Evolutionary conservation across 108 stramenopile genomes (phyloP).

Genomic region (Pseudonitzschia delicatissima): DNA sequence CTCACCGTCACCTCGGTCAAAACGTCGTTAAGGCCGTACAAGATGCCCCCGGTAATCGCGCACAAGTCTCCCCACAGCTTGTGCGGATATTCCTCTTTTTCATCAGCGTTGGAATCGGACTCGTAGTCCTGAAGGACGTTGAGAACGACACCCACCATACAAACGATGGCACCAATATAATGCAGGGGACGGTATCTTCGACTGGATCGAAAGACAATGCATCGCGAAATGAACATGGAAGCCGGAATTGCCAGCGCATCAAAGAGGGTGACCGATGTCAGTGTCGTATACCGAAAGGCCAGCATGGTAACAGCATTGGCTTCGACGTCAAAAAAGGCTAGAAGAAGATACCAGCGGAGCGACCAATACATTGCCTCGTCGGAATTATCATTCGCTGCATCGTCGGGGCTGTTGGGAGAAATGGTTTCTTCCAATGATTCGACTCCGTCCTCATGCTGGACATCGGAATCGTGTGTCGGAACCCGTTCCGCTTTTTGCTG

Average conservation of each 20-base stretch:
- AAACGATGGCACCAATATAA: conserved; percentile 71
- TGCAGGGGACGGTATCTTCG: conserved; percentile 65
- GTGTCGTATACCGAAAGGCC: conserved; percentile 90
- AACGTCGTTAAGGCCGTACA: conserved; percentile 88
- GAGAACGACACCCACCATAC: conserved; percentile 76
- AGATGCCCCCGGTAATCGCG: conserved; percentile 79
- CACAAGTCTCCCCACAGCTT: conserved; percentile 82
- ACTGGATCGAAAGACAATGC: conserved; percentile 51
- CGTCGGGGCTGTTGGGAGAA: not conserved
- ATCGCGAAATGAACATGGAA: conserved; percentile 82
- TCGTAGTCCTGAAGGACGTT: conserved; percentile 83
- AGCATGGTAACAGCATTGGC: conserved; percentile 88
- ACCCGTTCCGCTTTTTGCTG: not conserved
- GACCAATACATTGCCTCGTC: conserved; percentile 32
- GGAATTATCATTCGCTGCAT: not conserved
- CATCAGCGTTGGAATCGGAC: conserved; percentile 30
- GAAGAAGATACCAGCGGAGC: conserved; percentile 47
- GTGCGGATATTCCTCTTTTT: conserved; percentile 58
- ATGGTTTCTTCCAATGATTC: not conserved
- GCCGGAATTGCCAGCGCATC: conserved; percentile 93
- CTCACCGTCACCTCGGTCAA: conserved; percentile 70
- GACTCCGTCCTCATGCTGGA: too few relatives aligned
- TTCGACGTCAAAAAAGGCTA: conserved; percentile 88
- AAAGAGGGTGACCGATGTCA: conserved; percentile 89
- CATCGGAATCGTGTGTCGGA: not conserved